These are phyloP conservation scores for Alectoria sarmentosa DNA, from an alignment of 495 filamentous ascomycete species.

Conservation along the genomic window DNA sequence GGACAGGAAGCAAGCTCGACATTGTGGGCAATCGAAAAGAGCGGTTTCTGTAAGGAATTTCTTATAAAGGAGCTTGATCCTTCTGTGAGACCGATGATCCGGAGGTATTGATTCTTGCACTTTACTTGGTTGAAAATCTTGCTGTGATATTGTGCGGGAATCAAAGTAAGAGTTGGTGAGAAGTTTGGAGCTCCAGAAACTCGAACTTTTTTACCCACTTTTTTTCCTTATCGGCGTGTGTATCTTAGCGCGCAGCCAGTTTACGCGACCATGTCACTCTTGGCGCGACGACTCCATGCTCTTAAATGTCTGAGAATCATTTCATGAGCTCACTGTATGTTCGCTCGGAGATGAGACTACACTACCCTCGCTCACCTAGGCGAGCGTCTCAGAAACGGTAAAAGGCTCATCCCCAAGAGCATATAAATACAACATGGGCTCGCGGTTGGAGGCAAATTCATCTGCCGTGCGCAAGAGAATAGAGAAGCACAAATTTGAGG, in stretches of 20 bases:
- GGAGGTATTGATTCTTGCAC: not conserved
- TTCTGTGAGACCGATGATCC: no score
- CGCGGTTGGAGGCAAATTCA: slow-evolving; percentile 68
- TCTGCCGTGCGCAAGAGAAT: slow-evolving; percentile 76
- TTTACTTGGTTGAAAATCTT: not conserved
- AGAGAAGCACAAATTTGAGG: slow-evolving; percentile 54
- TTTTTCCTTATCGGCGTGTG: slow-evolving; percentile 11
- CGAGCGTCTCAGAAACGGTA: not conserved
- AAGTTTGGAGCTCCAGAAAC: not conserved
- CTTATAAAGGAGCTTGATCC: not conserved
- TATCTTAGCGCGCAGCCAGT: slow-evolving; percentile 15
- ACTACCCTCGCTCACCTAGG: slow-evolving; percentile 9
- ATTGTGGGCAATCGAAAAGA: slow-evolving; percentile 31
- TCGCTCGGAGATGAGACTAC: not conserved
- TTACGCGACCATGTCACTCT: not conserved
- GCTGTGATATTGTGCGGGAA: not conserved
- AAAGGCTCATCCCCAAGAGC: not conserved
- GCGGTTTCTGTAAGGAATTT: not conserved
- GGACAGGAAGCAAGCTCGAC: slow-evolving; percentile 62
- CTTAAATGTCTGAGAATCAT: not conserved
- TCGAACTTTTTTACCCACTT: slow-evolving; percentile 5
- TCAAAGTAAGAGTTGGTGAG: slow-evolving; percentile 1
- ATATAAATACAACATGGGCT: slow-evolving; percentile 59
- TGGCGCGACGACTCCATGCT: not conserved
- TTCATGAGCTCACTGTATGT: not conserved